Evolutionary conservation across 768 basidiomycete genomes (phyloP), one percentile per base, ranked within the genome.

Genomic region (Lyophyllum semitale): DNA sequence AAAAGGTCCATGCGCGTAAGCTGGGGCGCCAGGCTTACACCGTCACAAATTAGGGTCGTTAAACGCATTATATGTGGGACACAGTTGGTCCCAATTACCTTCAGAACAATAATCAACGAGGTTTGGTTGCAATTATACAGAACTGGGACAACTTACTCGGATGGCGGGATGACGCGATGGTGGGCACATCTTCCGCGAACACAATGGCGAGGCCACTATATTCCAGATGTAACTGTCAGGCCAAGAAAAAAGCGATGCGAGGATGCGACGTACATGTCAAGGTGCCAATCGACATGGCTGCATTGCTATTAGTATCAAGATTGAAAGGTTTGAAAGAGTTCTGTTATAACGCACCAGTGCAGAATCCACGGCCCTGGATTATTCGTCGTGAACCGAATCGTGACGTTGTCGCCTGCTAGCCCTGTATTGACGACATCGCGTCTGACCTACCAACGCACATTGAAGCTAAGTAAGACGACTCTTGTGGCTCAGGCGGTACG

Each of bases 241-340:
- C 6, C 23, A 43, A 29, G 17, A 29, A 29, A 30, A 27, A 45
- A 26, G 41, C 6, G 20, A 48, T 4, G 41, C 4, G 33, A 26
- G 15, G 51, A 4, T 43, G 32, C 4, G 3, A 62, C 71, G 48
- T 50, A 76, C 73, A 64, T 61, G 13, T 76, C 66, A 8, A 82
- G 63, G 67, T 84, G 82, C 72, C 78, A 82, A 51, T 83, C 80
- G 51, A 83, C 83, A 59, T 83, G 81, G 55, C 79, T 79, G 37
- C 7, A 41, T 33, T 18, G 11, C 15, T 26, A 22, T 40, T 23
- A 29, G 48, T 53, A 9, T 32, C 23, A 55, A 23, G 11, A 45
- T 33, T 33, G 13, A 56, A 18, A 35, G 18, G 20, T 26, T 6
- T 18, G 32, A 38, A 15, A 30, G 18, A 33, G 5, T 23, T 13